phyloP scores from a whole-genome alignment of 2,329 filamentous ascomycete genomes.

The Alternaria incomplexa region DNA sequence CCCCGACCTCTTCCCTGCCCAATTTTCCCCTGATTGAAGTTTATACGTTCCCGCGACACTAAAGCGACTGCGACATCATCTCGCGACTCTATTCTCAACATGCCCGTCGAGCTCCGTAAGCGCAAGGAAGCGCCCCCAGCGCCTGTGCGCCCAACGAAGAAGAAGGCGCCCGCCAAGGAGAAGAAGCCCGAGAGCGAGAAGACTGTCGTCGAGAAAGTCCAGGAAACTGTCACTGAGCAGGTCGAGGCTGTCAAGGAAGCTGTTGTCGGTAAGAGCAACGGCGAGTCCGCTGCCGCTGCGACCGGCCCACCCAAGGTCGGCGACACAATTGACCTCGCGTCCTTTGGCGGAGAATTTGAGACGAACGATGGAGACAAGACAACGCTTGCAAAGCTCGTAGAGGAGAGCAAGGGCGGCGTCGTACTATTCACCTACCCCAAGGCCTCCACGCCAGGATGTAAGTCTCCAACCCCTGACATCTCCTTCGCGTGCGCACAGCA shows the following conservation, averaged over 20 bases:
- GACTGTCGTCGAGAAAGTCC: slow-evolving; percentile 43
- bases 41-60: slow-evolving; percentile 25
- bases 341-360: slow-evolving; percentile 74
- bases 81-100: slow-evolving; percentile 34
- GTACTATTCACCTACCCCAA: slow-evolving; percentile 96
- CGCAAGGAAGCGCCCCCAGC: slow-evolving; percentile 63
- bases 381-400: slow-evolving; percentile 78
- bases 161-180: slow-evolving; percentile 52
- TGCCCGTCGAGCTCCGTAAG: slow-evolving; percentile 66
- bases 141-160: slow-evolving; percentile 55
- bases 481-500: neutral
- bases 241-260: slow-evolving; percentile 42
- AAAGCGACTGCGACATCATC: slow-evolving; percentile 27
- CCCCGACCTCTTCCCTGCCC: slow-evolving; percentile 5
- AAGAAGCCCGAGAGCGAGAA: slow-evolving; percentile 39
- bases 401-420: slow-evolving; percentile 82
- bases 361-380: slow-evolving; percentile 84
- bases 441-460: slow-evolving; percentile 93
- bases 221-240: slow-evolving; percentile 41
- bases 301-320: slow-evolving; percentile 51
- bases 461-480: slow-evolving; percentile 49
- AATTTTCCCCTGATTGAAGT: slow-evolving; percentile 3
- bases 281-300: slow-evolving; percentile 26
- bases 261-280: slow-evolving; percentile 34
- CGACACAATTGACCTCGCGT: slow-evolving; percentile 59